Base-by-base conservation (phyloP, 2,329 filamentous ascomycete species). In the Arthrobotrys iridis region DNA sequence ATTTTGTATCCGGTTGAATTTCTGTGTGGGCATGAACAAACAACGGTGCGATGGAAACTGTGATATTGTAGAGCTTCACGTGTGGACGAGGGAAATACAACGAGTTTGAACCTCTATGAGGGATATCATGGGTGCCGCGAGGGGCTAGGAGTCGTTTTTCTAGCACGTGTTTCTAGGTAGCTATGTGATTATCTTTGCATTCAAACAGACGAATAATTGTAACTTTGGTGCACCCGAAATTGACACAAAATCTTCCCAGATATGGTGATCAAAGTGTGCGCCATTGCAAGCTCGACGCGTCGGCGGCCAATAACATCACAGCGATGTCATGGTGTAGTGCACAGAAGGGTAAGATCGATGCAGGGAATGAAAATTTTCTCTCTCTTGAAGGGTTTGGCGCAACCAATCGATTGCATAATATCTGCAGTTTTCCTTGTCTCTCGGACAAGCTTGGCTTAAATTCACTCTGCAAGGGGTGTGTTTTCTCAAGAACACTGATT, bases 251-350 rank as follows among this genome's bases (percentile, higher is more conserved):
- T 58, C 52, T 30, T 41, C 35, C 28, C 22, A 55, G 13, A 35
- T 6, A 28, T 37, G 28, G 33, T 13, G 6, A 60, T 24, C 30
- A 22, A 30, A 20, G 35, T 6, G 60, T 59, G 55, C 50, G 50
- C 50, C 55, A 70, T 62, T 70, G 33, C 50, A 37, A 65, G 57
- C 24, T 13, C 40, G 37, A 70, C 65, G 65, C 65, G 57, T 70
- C 35, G 35, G 26, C 28, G 37, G 33, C 65, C 65, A 70, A 70
- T 70, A 18, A 28, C n/a, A 43, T 59, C 43, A 26, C 30, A 30
- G 11, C 45, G 63, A 67, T 64, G 22, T 40, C 45, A 48, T 58
- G n/a, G 18, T 26, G 48, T 40, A 48, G 20, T 67, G 63, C 50
- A 30, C 41, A 48, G 18, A 20, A 40, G 15, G 33, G 33, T 26